A percentile compares a stretch with the other conserved stretches of the same genome.
Evolutionary conservation across 495 filamentous ascomycete species (phyloP).

Genomic region (Pseudevernia furfuracea): DNA sequence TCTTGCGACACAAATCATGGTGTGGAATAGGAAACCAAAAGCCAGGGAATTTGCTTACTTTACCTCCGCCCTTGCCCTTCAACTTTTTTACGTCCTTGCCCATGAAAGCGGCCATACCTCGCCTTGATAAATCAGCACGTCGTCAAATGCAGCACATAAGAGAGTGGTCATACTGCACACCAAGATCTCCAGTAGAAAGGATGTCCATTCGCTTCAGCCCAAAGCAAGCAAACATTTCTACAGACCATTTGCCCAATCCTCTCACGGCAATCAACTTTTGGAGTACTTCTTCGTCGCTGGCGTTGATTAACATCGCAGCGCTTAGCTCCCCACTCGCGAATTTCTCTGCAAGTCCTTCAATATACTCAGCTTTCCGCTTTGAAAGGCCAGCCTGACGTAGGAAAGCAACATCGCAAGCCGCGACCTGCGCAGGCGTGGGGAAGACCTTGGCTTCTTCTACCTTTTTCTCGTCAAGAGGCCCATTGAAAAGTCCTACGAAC

Average conservation of each 20-base stretch:
- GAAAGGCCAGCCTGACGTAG: constrained; percentile 82
- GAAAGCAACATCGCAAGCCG: constrained; percentile 46
- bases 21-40: not conserved
- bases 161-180: constrained; percentile 61
- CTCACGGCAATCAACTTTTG: constrained; percentile 67
- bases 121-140: constrained; percentile 33
- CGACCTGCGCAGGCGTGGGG: constrained; percentile 69
- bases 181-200: constrained; percentile 86
- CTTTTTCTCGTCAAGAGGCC: constrained; percentile 20
- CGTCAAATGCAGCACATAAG: not conserved
- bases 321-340: constrained; percentile 68
- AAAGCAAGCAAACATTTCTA: constrained; percentile 97
- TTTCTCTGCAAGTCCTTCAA: constrained; percentile 73
- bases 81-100: constrained; percentile 77
- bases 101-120: constrained; percentile 83
- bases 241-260: constrained; percentile 83
- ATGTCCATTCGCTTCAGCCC: constrained; percentile 86
- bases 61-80: constrained; percentile 72
- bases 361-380: constrained; percentile 89
- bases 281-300: constrained; percentile 78
- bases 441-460: constrained; percentile 39
- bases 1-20: not conserved
- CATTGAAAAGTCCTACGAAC: constrained; percentile 70
- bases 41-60: constrained; percentile 31
- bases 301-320: constrained; percentile 63